Base-by-base conservation (phyloP, 352 stramenopile species). In the Peronospora destructor region DNA sequence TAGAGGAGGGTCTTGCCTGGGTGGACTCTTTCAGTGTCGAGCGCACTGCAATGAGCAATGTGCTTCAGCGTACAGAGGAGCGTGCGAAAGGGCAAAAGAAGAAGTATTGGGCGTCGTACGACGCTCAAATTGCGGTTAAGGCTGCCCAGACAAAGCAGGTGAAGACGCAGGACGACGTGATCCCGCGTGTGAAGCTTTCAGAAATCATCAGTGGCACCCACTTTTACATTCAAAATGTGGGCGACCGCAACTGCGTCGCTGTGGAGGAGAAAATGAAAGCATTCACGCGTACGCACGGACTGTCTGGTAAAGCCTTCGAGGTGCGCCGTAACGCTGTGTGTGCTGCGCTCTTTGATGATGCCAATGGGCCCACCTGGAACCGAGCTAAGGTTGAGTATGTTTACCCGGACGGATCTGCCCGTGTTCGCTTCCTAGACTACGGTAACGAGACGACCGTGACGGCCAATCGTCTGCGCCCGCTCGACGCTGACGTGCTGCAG, bases 281-380 rank as follows among this genome's bases (percentile, higher is more conserved):
- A 14, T 97, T 97, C 49, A 97, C 88, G 8, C 71, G 64, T 33
- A 77, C 73, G 3, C 85, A 98, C 66, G 91, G 92, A 48, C 80
- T 84, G 16, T 65, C 80, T 17, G 87, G 82, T 28, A 96, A 94
- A 59, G 43, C 90, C 2, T 97, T 96, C 55, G 89, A 97, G 48
- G 64, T 95, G 19, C 92, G 93, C 29, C 75, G 82, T 36, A 94
- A 95, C 36, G 87, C 83, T 23, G 68, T 96, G 30, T 93, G 94
- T 45, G 93, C 92, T 40, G 93, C 91, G n/a, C 73, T 98, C 2
- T 98, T 98, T 57, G 87, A 98, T 54, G 95, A 98, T 59, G 93
- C 91, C 41, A 85, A 73, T 34, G 89, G 90, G 5, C 87, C 84
- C 14, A 61, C 85, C 25, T 98, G 94, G 94, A 98, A 98, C 76